Percentiles rank a stretch among this genome's conserved stretches.
phyloP scores from a whole-genome alignment of 805 yeast genomes.

The Candida schatavii region DNA sequence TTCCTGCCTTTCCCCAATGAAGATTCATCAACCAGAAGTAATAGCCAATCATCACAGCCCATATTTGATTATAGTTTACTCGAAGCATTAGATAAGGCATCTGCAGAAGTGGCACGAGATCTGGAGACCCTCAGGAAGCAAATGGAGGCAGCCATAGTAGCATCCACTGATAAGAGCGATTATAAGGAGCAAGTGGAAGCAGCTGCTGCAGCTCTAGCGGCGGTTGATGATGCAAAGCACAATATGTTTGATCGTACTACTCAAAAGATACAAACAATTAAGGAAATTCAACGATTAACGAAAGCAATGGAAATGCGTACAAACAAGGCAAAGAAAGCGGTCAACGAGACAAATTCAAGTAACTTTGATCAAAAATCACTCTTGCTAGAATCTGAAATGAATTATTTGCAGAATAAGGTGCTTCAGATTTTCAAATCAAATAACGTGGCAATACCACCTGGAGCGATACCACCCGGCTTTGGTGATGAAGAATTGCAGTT shows the following conservation, averaged over 20 bases:
- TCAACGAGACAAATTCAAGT: no score
- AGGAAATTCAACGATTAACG: not conserved
- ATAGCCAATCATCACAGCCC: constrained; percentile 13
- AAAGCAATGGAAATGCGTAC: not conserved
- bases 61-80: constrained; percentile 26
- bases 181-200: not conserved
- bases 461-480: constrained; percentile 34
- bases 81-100: constrained; percentile 30
- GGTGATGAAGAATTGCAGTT: constrained; percentile 23
- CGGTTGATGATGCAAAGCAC: not conserved
- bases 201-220: not conserved
- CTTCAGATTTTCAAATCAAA: constrained; percentile 15
- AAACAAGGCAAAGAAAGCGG: not conserved
- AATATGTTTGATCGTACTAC: not conserved
- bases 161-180: not conserved
- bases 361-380: constrained; percentile 8
- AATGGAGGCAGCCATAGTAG: not conserved
- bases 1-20: constrained; percentile 30
- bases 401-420: constrained; percentile 25
- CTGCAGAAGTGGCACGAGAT: constrained; percentile 14
- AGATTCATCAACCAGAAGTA: constrained; percentile 7
- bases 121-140: not conserved
- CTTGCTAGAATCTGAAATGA: constrained; percentile 25
- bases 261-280: not conserved
- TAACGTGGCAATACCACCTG: constrained; percentile 11